These are phyloP conservation scores for Sporothrix luriei DNA, from an alignment of 2,329 filamentous ascomycete genomes.

Conservation along the genomic window DNA sequence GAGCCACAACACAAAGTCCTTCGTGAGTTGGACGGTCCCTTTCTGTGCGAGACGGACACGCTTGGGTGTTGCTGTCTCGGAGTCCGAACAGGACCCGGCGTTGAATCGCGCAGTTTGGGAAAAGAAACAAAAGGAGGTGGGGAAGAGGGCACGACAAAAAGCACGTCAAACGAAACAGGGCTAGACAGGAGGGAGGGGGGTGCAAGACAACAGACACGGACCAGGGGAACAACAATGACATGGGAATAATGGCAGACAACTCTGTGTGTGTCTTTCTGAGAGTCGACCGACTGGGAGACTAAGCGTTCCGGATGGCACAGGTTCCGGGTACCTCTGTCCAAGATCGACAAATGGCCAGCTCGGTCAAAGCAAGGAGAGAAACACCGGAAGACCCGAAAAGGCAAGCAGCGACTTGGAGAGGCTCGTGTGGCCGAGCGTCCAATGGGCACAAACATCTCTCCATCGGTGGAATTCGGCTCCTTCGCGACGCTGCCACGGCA, in stretches of 20 bases:
- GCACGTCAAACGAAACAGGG: slow-evolving; percentile 24
- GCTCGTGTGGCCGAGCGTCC: slow-evolving; percentile 11
- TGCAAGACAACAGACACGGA: too few relatives aligned
- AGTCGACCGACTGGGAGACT: background rate
- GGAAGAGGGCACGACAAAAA: background rate
- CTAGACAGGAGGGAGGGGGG: background rate
- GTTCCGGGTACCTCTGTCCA: background rate
- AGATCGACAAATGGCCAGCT: background rate
- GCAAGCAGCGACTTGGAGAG: background rate
- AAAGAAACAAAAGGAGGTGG: background rate
- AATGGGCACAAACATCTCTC: slow-evolving; percentile 27
- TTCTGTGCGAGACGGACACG: background rate
- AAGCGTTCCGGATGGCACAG: background rate
- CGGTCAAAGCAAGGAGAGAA: slow-evolving; percentile 6
- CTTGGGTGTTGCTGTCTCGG: background rate
- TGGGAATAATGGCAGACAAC: background rate
- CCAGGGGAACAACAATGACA: background rate
- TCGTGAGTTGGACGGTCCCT: slow-evolving; percentile 15
- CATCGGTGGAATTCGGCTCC: slow-evolving; percentile 11
- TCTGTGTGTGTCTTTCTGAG: background rate
- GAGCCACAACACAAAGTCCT: background rate
- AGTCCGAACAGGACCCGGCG: background rate
- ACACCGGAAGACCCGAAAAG: slow-evolving; percentile 4
- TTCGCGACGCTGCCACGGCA: background rate
- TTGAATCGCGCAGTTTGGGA: background rate